A percentile compares a stretch with the other conserved stretches of the same genome.
These are phyloP conservation scores for Leucosporidium scottii DNA, from an alignment of 768 basidiomycete genomes.

Conservation along the genomic window DNA sequence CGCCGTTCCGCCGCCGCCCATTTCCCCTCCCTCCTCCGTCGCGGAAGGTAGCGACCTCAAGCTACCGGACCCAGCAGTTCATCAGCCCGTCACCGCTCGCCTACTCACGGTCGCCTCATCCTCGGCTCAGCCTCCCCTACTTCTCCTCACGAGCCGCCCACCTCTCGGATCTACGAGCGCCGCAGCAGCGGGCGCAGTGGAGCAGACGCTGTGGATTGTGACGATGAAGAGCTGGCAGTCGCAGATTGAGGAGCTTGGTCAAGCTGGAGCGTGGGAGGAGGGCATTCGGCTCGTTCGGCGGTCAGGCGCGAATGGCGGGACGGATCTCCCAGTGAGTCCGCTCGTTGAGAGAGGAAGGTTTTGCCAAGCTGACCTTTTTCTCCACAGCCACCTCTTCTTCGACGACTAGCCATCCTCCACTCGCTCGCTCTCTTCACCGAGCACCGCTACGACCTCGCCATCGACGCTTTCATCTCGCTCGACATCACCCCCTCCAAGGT, in stretches of 20 bases:
- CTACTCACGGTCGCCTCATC: slow-evolving; percentile 57
- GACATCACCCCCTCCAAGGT: slow-evolving; percentile 92
- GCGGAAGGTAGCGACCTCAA: slow-evolving; percentile 13
- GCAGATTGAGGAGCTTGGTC: slow-evolving; percentile 79
- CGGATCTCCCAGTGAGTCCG: neutral
- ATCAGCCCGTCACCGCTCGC: slow-evolving; percentile 45
- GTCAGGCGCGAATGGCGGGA: neutral
- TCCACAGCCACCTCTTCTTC: slow-evolving; percentile 46
- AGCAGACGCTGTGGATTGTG: slow-evolving; percentile 62
- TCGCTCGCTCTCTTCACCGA: slow-evolving; percentile 70
- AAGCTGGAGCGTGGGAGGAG: slow-evolving; percentile 60
- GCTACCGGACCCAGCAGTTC: slow-evolving; percentile 37
- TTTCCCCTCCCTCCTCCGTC: slow-evolving; percentile 46
- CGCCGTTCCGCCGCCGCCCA: slow-evolving; percentile 49
- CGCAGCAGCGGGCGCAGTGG: neutral
- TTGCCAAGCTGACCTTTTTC: neutral
- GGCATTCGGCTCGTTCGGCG: slow-evolving; percentile 43
- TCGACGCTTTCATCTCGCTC: slow-evolving; percentile 78
- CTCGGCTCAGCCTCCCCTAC: slow-evolving; percentile 43
- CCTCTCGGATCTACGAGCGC: neutral
- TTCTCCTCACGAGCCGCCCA: slow-evolving; percentile 14
- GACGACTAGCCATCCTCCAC: slow-evolving; percentile 50
- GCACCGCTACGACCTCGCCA: slow-evolving; percentile 65
- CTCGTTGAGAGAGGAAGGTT: neutral
- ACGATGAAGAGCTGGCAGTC: slow-evolving; percentile 64